phyloP scores from a whole-genome alignment of 2,329 filamentous ascomycete species.

The Verruconis gallopava region DNA sequence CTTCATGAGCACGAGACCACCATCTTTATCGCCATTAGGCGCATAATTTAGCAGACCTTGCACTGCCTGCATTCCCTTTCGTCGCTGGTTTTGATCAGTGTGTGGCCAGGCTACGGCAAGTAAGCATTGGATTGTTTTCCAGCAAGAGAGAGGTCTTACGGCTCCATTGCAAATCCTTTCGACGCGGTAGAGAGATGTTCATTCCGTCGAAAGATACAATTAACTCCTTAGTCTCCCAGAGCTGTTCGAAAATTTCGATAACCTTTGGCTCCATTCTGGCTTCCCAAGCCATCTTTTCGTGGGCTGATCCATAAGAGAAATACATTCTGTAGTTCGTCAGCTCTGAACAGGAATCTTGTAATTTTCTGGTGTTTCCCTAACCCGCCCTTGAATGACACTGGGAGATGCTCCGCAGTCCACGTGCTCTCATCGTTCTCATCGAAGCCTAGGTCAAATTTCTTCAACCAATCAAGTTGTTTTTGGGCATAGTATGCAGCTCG shows the following conservation, averaged over 20 bases:
- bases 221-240: constrained; percentile 26
- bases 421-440: constrained; percentile 22
- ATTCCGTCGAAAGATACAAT: constrained; percentile 23
- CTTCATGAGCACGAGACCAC: constrained; percentile 33
- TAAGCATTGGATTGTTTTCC: too few relatives aligned
- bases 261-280: constrained; percentile 28
- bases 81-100: constrained; percentile 29
- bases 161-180: constrained; percentile 25
- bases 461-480: too few relatives aligned
- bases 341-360: constrained; percentile 15
- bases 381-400: constrained; percentile 16
- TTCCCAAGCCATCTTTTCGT: constrained; percentile 35
- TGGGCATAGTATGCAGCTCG: too few relatives aligned
- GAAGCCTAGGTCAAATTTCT: constrained; percentile 19
- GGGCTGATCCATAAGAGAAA: constrained; percentile 24
- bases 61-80: constrained; percentile 29
- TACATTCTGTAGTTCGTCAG: constrained; percentile 36
- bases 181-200: constrained; percentile 31
- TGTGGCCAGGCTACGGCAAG: constrained; percentile 30
- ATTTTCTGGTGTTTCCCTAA: not conserved
- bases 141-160: constrained; percentile 13
- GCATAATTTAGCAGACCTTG: constrained; percentile 34
- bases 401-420: constrained; percentile 32
- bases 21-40: constrained; percentile 34
- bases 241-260: constrained; percentile 28